Conservation (phyloP, 495 filamentous ascomycete species). For the Pseudevernia furfuracea region DNA sequence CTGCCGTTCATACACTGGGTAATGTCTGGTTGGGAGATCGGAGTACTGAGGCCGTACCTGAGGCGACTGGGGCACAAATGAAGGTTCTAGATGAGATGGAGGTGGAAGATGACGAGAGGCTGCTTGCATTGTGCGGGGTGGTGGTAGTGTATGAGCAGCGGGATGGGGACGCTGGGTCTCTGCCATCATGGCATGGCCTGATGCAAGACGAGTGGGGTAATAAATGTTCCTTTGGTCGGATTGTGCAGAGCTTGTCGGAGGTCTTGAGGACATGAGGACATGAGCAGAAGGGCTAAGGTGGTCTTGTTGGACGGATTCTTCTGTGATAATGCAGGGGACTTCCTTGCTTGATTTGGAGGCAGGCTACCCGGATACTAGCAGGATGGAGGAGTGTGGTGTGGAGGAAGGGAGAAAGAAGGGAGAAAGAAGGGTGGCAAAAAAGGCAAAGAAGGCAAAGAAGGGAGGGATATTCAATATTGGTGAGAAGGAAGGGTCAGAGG, state of each 20-base stretch:
- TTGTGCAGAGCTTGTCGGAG: conserved; percentile 11
- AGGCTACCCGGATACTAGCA: background rate
- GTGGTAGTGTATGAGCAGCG: conserved; percentile 15
- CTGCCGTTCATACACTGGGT: conserved; percentile 10
- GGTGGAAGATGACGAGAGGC: conserved; percentile 11
- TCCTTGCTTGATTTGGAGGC: background rate
- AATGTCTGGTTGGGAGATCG: conserved; percentile 12
- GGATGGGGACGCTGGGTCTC: conserved; percentile 9
- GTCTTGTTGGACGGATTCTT: background rate
- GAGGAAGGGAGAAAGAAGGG: no score
- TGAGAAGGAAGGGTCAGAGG: background rate
- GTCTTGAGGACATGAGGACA: conserved; percentile 19
- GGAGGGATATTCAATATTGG: background rate
- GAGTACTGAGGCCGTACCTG: conserved; percentile 19
- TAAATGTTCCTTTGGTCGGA: conserved; percentile 8
- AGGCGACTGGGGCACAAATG: conserved; percentile 16
- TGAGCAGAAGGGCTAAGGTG: conserved; percentile 4
- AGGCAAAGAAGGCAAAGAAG: conserved; percentile 5
- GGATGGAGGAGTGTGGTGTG: background rate
- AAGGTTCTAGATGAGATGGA: conserved; percentile 18
- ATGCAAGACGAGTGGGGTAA: conserved; percentile 10
- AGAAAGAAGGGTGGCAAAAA: background rate
- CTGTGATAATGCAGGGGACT: background rate
- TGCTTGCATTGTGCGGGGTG: conserved; percentile 10
- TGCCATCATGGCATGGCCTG: conserved; percentile 16